Conservation (phyloP, 768 basidiomycete species). For the Tricholoma sp. region DNA sequence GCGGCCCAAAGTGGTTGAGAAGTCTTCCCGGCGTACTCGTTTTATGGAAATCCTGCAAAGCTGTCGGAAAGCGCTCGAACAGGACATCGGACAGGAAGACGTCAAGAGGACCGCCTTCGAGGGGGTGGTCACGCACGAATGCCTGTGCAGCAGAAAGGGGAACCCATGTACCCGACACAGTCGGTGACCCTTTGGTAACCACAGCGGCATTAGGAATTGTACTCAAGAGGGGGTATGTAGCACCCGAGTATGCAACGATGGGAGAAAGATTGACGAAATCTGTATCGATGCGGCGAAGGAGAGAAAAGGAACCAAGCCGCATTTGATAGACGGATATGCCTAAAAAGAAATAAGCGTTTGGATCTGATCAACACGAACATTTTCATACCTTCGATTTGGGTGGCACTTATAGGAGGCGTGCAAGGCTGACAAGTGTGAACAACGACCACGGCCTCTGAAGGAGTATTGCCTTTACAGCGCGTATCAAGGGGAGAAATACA, state of each 20-base stretch:
- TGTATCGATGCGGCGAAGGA: slow-evolving; percentile 72
- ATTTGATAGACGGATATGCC: slow-evolving; percentile 76
- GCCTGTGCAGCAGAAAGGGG: slow-evolving; percentile 53
- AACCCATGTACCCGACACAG: slow-evolving; percentile 63
- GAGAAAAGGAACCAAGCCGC: slow-evolving; percentile 45
- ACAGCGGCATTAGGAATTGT: slow-evolving; percentile 42
- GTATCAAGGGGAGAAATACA: slow-evolving; percentile 40
- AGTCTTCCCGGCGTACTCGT: slow-evolving; percentile 41
- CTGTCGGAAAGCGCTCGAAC: slow-evolving; percentile 56
- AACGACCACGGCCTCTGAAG: slow-evolving; percentile 36
- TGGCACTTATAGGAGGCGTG: slow-evolving; percentile 57
- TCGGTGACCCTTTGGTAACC: slow-evolving; percentile 46
- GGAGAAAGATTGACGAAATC: slow-evolving; percentile 72
- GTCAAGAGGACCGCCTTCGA: slow-evolving; percentile 32
- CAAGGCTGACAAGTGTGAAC: slow-evolving; percentile 64
- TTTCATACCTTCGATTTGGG: slow-evolving; percentile 61
- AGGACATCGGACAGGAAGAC: slow-evolving; percentile 61
- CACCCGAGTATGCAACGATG: slow-evolving; percentile 41
- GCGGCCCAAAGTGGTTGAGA: slow-evolving; percentile 60
- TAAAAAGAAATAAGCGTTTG: slow-evolving; percentile 21
- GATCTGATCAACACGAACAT: slow-evolving; percentile 7
- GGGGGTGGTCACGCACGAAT: slow-evolving; percentile 44
- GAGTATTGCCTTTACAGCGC: slow-evolving; percentile 24
- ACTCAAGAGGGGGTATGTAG: slow-evolving; percentile 32
- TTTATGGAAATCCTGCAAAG: slow-evolving; percentile 53